Evolutionary conservation across 306 rosid species (phyloP).

Genomic region (Arachis hypogaea): DNA sequence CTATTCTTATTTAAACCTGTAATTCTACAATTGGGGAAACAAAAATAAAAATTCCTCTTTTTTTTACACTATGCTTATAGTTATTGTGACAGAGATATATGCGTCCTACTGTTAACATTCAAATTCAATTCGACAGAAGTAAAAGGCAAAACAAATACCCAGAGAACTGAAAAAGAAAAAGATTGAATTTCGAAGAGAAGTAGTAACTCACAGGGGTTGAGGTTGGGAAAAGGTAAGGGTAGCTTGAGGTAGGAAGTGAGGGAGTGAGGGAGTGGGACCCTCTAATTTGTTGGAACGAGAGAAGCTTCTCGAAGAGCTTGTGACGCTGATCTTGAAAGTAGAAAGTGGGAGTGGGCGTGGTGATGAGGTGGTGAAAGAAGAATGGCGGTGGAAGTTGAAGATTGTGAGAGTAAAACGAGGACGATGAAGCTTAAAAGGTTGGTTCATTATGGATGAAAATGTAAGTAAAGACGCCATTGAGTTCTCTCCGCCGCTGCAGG

Average conservation of each 20-base stretch:
- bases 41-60: background rate
- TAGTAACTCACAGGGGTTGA: constrained; percentile 54
- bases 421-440: constrained; percentile 53
- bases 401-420: constrained; percentile 44
- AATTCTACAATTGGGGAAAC: constrained; percentile 11
- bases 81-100: too few species aligned
- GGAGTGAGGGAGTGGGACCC: constrained; percentile 50
- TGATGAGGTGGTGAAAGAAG: constrained; percentile 19
- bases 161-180: background rate
- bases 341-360: constrained; percentile 29
- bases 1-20: constrained; percentile 20
- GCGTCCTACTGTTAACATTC: too few species aligned
- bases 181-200: background rate
- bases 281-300: constrained; percentile 45
- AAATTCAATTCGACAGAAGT: background rate
- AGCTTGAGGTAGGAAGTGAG: constrained; percentile 56
- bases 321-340: constrained; percentile 23
- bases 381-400: constrained; percentile 27
- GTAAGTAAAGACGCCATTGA: constrained; percentile 63
- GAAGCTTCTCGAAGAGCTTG: constrained; percentile 38
- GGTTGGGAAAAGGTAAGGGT: constrained; percentile 58
- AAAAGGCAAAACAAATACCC: background rate
- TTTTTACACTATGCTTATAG: background rate
- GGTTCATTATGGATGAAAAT: constrained; percentile 62
- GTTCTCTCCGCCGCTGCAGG: too few species aligned